Evolutionary conservation across 2,329 filamentous ascomycete genomes (phyloP), one percentile per base, ranked within the genome.

Genomic region (Proliferodiscus dingleyae): DNA sequence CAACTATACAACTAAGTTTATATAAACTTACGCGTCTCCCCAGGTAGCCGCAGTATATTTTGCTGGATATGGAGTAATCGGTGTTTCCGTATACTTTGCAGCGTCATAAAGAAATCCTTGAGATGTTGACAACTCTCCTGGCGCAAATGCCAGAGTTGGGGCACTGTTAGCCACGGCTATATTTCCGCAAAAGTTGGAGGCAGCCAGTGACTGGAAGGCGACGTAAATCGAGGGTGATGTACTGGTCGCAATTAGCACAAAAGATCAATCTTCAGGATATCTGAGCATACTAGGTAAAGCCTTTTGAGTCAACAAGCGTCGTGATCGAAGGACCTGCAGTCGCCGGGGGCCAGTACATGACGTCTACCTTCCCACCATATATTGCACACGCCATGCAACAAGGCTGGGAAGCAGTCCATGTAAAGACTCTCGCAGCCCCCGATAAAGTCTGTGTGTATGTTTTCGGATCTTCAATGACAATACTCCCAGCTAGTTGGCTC

Each of bases 171-270:
- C 23, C 18, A 37, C 15, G 4, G n/a, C 34, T 22, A 37, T 37
- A 18, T 37, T n/a, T 37, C 34, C 34, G 18, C 34, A 37, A n/a
- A 37, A 37, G 34, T 37, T 37, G 3, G 34, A 22, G 18, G 34
- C 34, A 22, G 21, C 10, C 7, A 37, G 18, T 10, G 34, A 37
- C 23, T 37, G 34, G 19, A 37, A 37, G n/a, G 19, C 34, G 13
- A 37, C 34, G 15, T 37, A 37, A 19, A 37, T 8, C 5, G 34
- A 37, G 9, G 34, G 34, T 24, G 34, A 37, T 4, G 34, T 37
- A 23, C 34, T 37, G 19, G 4, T 5, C 13, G 8, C 16, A 11
- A 22, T 37, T 15, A 37, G 34, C 15, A 13, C 13, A 9, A 10
- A 6, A 11, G 10, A 21, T 3, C 6, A n/a, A n/a, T 22, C 5